These are phyloP conservation scores for Penicillium paradoxum DNA, from an alignment of 495 filamentous ascomycete genomes.

Conservation along the genomic window DNA sequence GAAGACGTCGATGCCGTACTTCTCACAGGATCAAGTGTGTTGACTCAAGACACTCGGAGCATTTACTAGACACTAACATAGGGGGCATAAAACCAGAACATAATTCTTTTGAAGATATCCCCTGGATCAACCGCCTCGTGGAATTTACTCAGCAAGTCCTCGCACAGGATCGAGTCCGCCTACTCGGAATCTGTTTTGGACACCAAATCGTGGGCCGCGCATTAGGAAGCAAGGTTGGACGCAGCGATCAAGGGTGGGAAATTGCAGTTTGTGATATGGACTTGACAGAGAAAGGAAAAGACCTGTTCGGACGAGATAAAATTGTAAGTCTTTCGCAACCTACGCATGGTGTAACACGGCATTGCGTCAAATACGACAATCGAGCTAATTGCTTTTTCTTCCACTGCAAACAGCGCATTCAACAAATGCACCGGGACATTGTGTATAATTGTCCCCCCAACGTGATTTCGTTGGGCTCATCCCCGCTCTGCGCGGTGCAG, in stretches of 20 bases:
- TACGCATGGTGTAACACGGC: background rate
- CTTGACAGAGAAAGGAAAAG: slow-evolving; percentile 64
- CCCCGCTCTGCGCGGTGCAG: slow-evolving; percentile 66
- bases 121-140: slow-evolving; percentile 74
- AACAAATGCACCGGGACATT: slow-evolving; percentile 88
- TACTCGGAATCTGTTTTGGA: slow-evolving; percentile 85
- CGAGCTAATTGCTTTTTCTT: background rate
- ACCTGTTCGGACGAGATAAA: slow-evolving; percentile 64
- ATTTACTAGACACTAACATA: background rate
- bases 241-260: slow-evolving; percentile 74
- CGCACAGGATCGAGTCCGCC: slow-evolving; percentile 52
- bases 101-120: slow-evolving; percentile 60
- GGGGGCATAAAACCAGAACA: slow-evolving; percentile 32
- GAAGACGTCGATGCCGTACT: slow-evolving; percentile 75
- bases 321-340: slow-evolving; percentile 48
- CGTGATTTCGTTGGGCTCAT: slow-evolving; percentile 60
- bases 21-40: slow-evolving; percentile 65
- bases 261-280: slow-evolving; percentile 65
- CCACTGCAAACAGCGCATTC: slow-evolving; percentile 53
- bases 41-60: background rate
- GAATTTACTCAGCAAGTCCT: slow-evolving; percentile 60
- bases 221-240: slow-evolving; percentile 61
- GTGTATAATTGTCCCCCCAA: slow-evolving; percentile 60
- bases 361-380: background rate
- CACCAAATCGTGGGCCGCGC: slow-evolving; percentile 86